Evolutionary conservation across 768 basidiomycete species (phyloP).

Genomic region (Kwoniella mangroviensis): DNA sequence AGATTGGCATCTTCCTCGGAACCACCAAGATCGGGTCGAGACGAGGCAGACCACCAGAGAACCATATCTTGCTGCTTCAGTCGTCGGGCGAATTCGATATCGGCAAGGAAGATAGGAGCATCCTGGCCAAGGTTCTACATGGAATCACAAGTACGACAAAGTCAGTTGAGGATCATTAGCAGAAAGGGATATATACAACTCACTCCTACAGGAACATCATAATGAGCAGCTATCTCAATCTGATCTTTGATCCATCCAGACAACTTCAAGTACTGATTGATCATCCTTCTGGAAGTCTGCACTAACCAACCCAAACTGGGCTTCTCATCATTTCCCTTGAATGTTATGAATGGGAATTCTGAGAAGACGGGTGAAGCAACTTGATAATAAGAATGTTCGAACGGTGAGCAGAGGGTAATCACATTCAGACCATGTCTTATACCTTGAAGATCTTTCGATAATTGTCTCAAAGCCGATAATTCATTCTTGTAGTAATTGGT

Average conservation of each 20-base stretch:
- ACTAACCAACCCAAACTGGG: constrained; percentile 90
- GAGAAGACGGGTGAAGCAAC: constrained; percentile 68
- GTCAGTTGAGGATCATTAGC: neutral
- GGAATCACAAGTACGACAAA: neutral
- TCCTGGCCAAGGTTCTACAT: constrained; percentile 79
- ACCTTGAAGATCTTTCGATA: constrained; percentile 83
- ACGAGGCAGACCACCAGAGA: constrained; percentile 93
- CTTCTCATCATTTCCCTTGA: constrained; percentile 63
- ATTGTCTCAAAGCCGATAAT: constrained; percentile 75
- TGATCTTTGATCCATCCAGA: constrained; percentile 80
- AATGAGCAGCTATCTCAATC: constrained; percentile 81
- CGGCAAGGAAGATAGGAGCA: constrained; percentile 81
- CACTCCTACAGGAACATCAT: constrained; percentile 83
- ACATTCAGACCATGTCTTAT: constrained; percentile 67
- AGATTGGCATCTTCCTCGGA: constrained; percentile 82
- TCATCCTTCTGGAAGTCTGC: constrained; percentile 79
- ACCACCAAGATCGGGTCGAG: constrained; percentile 90
- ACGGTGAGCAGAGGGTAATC: constrained; percentile 82
- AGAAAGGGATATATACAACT: constrained; percentile 8
- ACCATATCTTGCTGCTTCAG: constrained; percentile 85
- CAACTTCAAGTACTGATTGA: constrained; percentile 76
- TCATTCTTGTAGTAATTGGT: constrained; percentile 80
- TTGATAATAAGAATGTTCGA: constrained; percentile 83
- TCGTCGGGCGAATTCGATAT: constrained; percentile 87
- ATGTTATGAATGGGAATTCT: constrained; percentile 85